Percentiles rank a stretch among this genome's conserved stretches.
phyloP scores from a whole-genome alignment of 2,329 filamentous ascomycete genomes.

The Penicillium sp. region DNA sequence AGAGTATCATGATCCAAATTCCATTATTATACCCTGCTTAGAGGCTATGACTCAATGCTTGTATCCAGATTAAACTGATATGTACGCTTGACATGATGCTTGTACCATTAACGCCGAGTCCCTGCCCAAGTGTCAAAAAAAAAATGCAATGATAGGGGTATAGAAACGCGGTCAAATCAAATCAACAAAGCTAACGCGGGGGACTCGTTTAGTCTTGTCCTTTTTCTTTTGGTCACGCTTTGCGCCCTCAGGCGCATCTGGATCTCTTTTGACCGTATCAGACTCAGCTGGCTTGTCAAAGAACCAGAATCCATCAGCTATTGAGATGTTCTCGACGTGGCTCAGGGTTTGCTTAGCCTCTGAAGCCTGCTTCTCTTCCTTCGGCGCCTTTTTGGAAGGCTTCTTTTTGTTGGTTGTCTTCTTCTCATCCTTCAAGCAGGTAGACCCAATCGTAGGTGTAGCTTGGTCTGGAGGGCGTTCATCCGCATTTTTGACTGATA shows the following conservation, averaged over 20 bases:
- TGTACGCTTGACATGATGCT: neutral
- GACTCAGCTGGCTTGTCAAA: constrained; percentile 14
- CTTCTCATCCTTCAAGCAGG: neutral
- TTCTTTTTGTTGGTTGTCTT: neutral
- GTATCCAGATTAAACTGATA: neutral
- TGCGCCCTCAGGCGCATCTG: constrained; percentile 1
- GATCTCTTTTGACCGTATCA: constrained; percentile 7
- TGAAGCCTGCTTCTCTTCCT: neutral
- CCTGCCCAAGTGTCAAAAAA: neutral
- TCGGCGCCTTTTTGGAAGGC: neutral
- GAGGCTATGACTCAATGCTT: neutral
- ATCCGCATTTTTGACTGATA: constrained; percentile 11
- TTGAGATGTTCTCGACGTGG: constrained; percentile 22
- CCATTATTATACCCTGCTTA: neutral
- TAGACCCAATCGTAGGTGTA: neutral
- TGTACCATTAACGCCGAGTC: neutral
- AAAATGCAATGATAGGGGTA: neutral
- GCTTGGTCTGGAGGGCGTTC: neutral
- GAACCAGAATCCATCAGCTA: constrained; percentile 26
- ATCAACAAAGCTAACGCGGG: constrained; percentile 38
- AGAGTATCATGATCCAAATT: neutral
- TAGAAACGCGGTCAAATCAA: constrained; percentile 17
- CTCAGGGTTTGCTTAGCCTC: constrained; percentile 1
- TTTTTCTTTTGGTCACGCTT: constrained; percentile 1
- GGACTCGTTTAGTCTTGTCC: constrained; percentile 30